Base-by-base conservation (phyloP, 2,329 filamentous ascomycete genomes). In the Colletotrichum sp. region DNA sequence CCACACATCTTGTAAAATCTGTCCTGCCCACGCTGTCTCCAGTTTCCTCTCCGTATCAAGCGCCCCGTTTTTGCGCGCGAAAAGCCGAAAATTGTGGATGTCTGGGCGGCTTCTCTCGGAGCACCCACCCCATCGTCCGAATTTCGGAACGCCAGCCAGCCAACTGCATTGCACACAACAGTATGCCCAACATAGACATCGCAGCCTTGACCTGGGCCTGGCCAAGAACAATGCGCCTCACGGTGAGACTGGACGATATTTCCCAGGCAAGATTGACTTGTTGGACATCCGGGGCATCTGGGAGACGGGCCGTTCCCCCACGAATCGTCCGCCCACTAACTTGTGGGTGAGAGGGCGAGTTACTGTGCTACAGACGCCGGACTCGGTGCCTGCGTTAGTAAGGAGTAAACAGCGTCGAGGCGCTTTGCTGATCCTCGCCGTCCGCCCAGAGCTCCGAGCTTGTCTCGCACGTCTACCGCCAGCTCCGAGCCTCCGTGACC, bases 1-100 rank as follows among this genome's bases (percentile, higher is more conserved):
- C 73, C 73, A 76, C 73, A 24, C 57, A 36, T 63, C 68, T 62
- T 49, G n/a, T 30, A 69, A 76, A 73, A 76, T 73, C 59, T 73
- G 59, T 66, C 60, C 30, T 71, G 63, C 68, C 60, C 72, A 74
- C 68, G 52, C 72, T 66, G 24, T 72, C 63, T 28, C 68, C 70
- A 76, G 34, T 63, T 67, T 73, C 34, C 34, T 32, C 66, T 62
- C 70, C 70, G 64, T 76, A 65, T 73, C 57, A 39, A 68, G 26
- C n/a, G 64, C 70, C 70, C 73, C 73, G 59, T 76, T 76, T 66
- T 73, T 39, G 70, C 65, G 70, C 73, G 73, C 63, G 70, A 73
- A 68, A 73, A 76, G 70, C 73, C 73, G 73, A 76, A 39, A 66
- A 44, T 57, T 32, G 70, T 75, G 69, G 72, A 64, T 68, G 28